These are phyloP conservation scores for Malassezia arunalokei DNA, from an alignment of 1,284 basidiomycete genomes.

Conservation along the genomic window DNA sequence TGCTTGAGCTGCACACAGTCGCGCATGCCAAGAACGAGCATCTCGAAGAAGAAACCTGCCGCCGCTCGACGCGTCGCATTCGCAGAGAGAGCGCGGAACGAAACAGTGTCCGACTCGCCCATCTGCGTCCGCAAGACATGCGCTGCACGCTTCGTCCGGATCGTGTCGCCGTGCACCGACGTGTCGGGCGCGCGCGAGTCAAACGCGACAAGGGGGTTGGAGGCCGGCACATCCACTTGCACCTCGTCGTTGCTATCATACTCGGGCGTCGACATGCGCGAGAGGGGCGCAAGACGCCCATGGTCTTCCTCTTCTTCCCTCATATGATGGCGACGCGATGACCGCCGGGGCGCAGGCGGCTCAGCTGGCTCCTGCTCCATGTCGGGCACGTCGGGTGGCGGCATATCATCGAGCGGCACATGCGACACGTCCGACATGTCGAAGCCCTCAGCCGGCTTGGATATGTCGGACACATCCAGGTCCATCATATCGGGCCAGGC, in stretches of 20 bases:
- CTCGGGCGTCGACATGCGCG: constrained; percentile 48
- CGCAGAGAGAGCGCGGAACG: constrained; percentile 61
- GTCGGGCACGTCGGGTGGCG: not conserved
- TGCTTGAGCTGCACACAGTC: constrained; percentile 76
- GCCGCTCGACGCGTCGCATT: constrained; percentile 81
- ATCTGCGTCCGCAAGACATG: constrained; percentile 31
- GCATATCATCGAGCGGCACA: not conserved
- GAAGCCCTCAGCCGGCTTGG: constrained; percentile 1
- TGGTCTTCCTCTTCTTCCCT: constrained; percentile 13
- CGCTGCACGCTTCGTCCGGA: constrained; percentile 45
- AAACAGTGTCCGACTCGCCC: constrained; percentile 46
- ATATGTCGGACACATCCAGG: not conserved
- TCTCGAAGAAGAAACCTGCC: constrained; percentile 91
- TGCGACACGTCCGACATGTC: not conserved
- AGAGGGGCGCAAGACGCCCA: constrained; percentile 26
- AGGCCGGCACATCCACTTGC: constrained; percentile 52
- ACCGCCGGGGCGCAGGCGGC: constrained; percentile 5
- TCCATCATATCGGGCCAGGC: not conserved
- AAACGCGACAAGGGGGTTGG: constrained; percentile 69
- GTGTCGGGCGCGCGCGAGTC: constrained; percentile 54
- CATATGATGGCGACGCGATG: constrained; percentile 4
- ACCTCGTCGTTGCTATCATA: constrained; percentile 56
- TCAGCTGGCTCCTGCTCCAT: constrained; percentile 18
- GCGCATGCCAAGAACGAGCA: constrained; percentile 81
- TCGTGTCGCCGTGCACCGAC: constrained; percentile 40